Evolutionary conservation across 768 basidiomycete species (phyloP), one percentile per base, ranked within the genome.

Genomic region (Serpula lacrymans): DNA sequence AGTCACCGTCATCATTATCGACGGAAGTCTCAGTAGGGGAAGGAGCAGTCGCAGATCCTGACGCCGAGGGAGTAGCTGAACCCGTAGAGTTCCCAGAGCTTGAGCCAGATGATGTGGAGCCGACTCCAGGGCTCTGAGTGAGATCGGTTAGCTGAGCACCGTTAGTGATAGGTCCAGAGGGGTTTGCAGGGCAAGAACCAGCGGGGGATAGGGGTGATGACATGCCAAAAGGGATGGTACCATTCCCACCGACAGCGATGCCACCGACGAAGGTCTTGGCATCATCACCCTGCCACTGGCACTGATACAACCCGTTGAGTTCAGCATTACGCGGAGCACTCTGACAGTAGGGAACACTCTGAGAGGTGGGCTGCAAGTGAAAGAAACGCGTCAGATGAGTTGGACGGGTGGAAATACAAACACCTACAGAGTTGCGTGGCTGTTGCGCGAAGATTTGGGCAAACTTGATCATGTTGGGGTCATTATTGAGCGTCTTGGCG

Each of bases 391-490:
- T 37, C 21, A 23, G 25, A 23, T 5, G 24, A 26, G 20, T 11
- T 25, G 10, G 22, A 18, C 12, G 7, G 6, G 16, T 24, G 17
- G 7, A 38, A 25, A 25, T 25, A 13, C 27, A 38, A 35, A 45
- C 17, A 56, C 71, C 45, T 47, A 74, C 71, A 20, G 74, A 64
- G 54, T 80, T 79, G 31, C 78, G 70, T 0, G 78, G 72, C 58
- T 80, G 79, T 57, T 80, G 77, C 5, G 51, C 63, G 43, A 77
- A 80, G 33, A 79, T 65, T 50, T 78, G 76, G 3, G 78, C 60
- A 27, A 73, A 54, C 21, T 44, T 57, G 56, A 80, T 77, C 74
- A 77, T 75, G 17, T 66, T 49, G 0, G 66, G 39, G 50, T 72
- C 49, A 36, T 67, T 75, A 36, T 68, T 67, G 32, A 78, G 69